Conservation (phyloP, 2,329 filamentous ascomycete genomes). For the Trichoderma lentiforme region DNA sequence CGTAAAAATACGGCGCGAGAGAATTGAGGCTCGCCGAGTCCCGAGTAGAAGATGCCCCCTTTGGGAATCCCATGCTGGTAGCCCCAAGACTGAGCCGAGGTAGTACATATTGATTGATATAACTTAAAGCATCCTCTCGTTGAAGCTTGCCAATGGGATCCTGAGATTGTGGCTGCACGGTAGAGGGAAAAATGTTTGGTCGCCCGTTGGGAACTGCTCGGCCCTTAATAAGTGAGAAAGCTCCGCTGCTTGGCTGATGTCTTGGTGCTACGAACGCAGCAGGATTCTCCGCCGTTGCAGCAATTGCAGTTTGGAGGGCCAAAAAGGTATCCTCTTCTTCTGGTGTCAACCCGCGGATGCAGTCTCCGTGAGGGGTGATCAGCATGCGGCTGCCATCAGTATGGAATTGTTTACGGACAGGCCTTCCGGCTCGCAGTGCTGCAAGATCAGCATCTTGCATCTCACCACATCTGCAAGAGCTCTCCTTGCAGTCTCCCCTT, state of each 20-base stretch:
- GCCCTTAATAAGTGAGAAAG: conserved; percentile 62
- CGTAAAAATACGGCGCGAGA: conserved; percentile 56
- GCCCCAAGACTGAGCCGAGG: conserved; percentile 55
- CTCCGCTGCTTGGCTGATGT: conserved; percentile 51
- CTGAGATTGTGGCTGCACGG: conserved; percentile 44
- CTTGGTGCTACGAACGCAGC: conserved; percentile 55
- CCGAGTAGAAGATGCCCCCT: conserved; percentile 38
- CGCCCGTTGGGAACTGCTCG: conserved; percentile 62
- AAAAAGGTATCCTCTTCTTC: conserved; percentile 70
- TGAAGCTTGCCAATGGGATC: conserved; percentile 64
- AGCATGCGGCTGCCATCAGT: conserved; percentile 65
- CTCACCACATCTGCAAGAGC: conserved; percentile 39
- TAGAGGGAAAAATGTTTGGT: conserved; percentile 58
- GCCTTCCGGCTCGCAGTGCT: conserved; percentile 51
- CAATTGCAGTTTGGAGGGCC: conserved; percentile 60
- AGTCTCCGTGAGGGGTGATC: conserved; percentile 72
- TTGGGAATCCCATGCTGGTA: conserved; percentile 42
- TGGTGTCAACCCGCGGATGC: conserved; percentile 65
- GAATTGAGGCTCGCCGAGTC: conserved; percentile 51
- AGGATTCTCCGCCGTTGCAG: conserved; percentile 47
- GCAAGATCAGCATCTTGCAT: conserved; percentile 51
- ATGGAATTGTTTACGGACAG: conserved; percentile 56
- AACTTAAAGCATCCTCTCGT: conserved; percentile 62
- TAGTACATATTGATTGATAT: conserved; percentile 67
- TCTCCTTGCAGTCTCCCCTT: conserved; percentile 36